Conservation (phyloP, 805 yeast species). For the Ogataea thermomethanolica region DNA sequence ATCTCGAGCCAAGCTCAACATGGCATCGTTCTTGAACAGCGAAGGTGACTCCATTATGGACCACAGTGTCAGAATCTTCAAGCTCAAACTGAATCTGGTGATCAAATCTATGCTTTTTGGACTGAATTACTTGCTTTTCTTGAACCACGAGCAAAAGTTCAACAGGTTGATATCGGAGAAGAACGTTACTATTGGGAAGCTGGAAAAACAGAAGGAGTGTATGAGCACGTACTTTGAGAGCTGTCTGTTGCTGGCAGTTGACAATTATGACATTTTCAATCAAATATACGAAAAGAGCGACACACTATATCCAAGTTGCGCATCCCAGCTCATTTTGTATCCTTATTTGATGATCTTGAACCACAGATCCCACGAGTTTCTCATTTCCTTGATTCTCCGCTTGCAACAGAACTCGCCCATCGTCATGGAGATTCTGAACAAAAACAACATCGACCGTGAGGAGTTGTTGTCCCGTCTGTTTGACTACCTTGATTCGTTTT, state of each 20-base stretch:
- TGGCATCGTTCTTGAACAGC: slow-evolving; percentile 22
- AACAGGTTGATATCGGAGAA: slow-evolving; percentile 31
- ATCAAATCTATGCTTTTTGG: slow-evolving; percentile 48
- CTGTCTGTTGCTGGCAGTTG: slow-evolving; percentile 35
- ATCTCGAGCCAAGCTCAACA: slow-evolving; percentile 27
- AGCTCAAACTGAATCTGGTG: slow-evolving; percentile 31
- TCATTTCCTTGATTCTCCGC: slow-evolving; percentile 53
- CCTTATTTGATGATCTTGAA: slow-evolving; percentile 51
- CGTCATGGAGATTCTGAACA: slow-evolving; percentile 31
- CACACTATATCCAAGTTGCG: slow-evolving; percentile 32
- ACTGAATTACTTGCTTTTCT: slow-evolving; percentile 44
- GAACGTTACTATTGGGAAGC: slow-evolving; percentile 27
- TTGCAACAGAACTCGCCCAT: slow-evolving; percentile 37
- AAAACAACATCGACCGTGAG: slow-evolving; percentile 33
- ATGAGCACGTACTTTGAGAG: slow-evolving; percentile 35
- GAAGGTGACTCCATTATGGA: slow-evolving; percentile 18
- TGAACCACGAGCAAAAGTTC: slow-evolving; percentile 38
- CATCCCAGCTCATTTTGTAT: slow-evolving; percentile 44
- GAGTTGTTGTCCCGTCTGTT: slow-evolving; percentile 34
- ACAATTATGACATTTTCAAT: slow-evolving; percentile 35
- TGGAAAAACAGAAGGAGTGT: slow-evolving; percentile 31
- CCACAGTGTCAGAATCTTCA: slow-evolving; percentile 27
- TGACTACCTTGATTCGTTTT: slow-evolving; percentile 33
- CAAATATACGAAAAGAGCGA: slow-evolving; percentile 31
- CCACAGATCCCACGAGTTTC: slow-evolving; percentile 54